Evolutionary conservation across 345 rosid genomes (phyloP), one percentile per base, ranked within the genome.

Genomic region (Carallia brachiata): DNA sequence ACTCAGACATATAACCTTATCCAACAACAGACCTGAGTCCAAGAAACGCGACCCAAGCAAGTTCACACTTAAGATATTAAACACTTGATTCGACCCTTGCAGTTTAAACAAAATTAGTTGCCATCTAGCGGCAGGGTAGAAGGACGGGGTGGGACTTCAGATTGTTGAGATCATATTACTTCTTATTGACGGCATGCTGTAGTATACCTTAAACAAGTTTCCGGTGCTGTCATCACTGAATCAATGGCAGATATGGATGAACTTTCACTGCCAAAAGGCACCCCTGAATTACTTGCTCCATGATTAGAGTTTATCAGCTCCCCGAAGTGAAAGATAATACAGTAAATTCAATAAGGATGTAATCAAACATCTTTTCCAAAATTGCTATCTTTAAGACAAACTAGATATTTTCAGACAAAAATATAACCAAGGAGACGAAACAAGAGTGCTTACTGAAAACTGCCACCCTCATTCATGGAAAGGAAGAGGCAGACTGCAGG

Each of bases 401-500:
- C 28, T 13, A 32, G 16, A 55, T 62, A 7, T 9, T 44, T 44
- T 1, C 5, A 28, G 32, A 47, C 52, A 34, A 65, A n/a, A 44
- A 40, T 52, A 23, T 57, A 23, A 36, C 4, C 28, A 39, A 52
- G 30, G 40, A 10, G 30, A 56, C 4, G 17, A 75, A 52, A 31
- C 66, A 18, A 4, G 27, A 44, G 27, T 23, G 52, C 69, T 59
- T 58, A 64, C 18, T 28, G 8, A 6, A 28, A 32, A 40, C 0
- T 23, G 1, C 10, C 18, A 12, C 50, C 0, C 36, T 63, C 17
- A 73, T 36, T 83, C 80, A 84, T 62, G 78, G 62, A 48, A 79
- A 78, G 63, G 84, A 69, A 28, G 88, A 75, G 27, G 73, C 72
- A 32, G 91, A 81, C 59, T 84, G 85, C 89, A 85, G 62, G 57